These are phyloP conservation scores for Umbellularia californica DNA, from an alignment of 164 flowering plant species.

Conservation along the genomic window DNA sequence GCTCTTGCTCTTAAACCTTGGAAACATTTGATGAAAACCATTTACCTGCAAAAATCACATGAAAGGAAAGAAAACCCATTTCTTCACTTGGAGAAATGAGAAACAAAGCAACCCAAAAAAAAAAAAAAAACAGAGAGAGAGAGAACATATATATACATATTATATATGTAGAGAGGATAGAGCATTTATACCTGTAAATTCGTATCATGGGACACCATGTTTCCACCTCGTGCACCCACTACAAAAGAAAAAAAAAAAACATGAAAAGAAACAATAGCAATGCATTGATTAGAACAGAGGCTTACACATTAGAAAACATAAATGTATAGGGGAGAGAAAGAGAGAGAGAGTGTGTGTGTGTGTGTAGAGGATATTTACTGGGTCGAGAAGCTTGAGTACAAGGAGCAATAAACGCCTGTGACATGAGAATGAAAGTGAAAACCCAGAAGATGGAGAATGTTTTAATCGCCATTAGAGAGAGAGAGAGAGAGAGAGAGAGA, in stretches of 20 bases:
- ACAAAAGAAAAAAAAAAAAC: neutral
- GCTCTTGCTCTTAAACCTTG: neutral
- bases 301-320: slow-evolving; percentile 1
- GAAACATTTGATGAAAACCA: neutral
- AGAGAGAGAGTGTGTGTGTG: slow-evolving; percentile 1
- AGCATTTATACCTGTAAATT: neutral
- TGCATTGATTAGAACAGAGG: neutral
- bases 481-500: neutral
- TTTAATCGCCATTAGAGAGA: neutral
- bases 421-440: slow-evolving; percentile 14
- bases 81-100: neutral
- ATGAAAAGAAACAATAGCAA: neutral
- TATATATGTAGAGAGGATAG: neutral
- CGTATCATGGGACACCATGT: slow-evolving; percentile 9
- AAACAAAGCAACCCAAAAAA: neutral
- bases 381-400: slow-evolving; percentile 22
- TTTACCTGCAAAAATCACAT: neutral
- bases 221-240: slow-evolving; percentile 12
- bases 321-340: neutral
- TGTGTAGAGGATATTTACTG: slow-evolving; percentile 9
- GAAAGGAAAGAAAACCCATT: neutral
- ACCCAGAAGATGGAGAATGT: neutral
- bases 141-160: neutral
- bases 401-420: slow-evolving; percentile 18
- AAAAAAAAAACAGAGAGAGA: neutral